Base-by-base conservation (phyloP, 305 asterid genomes). In the Ajuga reptans region DNA sequence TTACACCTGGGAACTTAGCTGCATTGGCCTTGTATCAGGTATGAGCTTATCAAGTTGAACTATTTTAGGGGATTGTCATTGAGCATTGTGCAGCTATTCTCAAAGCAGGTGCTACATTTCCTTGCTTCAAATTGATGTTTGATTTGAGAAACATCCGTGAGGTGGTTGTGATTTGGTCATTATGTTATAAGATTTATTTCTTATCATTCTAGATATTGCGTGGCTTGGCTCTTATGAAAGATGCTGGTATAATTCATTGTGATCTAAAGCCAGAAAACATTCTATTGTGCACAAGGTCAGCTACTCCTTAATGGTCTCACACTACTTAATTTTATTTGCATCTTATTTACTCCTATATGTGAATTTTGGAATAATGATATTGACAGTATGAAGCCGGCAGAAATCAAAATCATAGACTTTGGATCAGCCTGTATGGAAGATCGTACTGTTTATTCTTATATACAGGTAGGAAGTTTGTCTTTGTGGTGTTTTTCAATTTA, bases 381-480 rank as follows among this genome's bases (percentile, higher is more conserved):
- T 81, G 84, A 66, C 96, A 94, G 99, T 75, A 86, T 78, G 81
- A 91, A 87, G 89, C 96, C 97, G 63, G 86, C 96, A 67, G 98
- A 81, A 85, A 81, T 94, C 72, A 94, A 94, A 84, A 83, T 91
- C 77, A 94, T 94, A 77, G 99, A 94, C 93, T 94, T 94, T 37
- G 99, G 99, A 69, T 94, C 99, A 61, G 97, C 99, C 71, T 94
- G 99, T 80, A 89, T 79, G 92, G 96, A 94, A 75, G 91, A 87
- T 74, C 95, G 89, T 16, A 94, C 96, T 52, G 97, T 94, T 77
- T 94, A 94, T 83, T 91, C 96, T 58, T 94, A 91, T 84, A 94
- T 94, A 78, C 99, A 94, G 96, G 98, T 87, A 72, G 70, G 18
- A 10, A 46, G 49, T 64, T 59, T 33, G 46, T 65, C 41, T 15